Evolutionary conservation across 805 yeast species (phyloP), one percentile per base, ranked within the genome.

Genomic region (Candida berthetii): DNA sequence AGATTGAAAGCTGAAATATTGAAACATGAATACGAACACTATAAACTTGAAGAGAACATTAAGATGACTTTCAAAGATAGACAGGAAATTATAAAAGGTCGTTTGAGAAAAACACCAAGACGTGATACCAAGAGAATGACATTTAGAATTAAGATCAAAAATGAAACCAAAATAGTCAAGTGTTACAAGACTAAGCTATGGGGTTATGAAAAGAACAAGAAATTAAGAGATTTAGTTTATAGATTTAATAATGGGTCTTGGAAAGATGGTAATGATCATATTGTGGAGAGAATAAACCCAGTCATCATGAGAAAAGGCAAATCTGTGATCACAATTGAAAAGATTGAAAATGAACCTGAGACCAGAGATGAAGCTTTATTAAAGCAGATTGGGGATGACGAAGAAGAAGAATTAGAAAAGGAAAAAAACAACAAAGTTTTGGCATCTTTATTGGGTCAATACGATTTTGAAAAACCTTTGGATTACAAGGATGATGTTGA

Each of bases 161-260:
- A 82, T 7, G 73, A 62, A 36, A 62, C 77, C 40, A 80, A 76
- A 59, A 67, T 68, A 5, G 62, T 84, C 42, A 76, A 76, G 50
- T 68, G 82, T 49, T 74, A 72, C 51, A 88, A 89, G 63, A 78
- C 82, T 27, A 89, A 89, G 57, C 71, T 93, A 33, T 91, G 99
- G 99, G 98, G 98, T 3, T 72, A 78, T 46, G 89, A 85, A 49
- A 85, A 85, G 64, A 72, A 76, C 47, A 82, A 75, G 52, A 66
- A 71, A 3, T 58, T 71, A 3, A 70, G 72, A 28, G 93, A 83
- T 50, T 67, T 89, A 49, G 85, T 82, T 0, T 74, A 69, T 61
- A 66, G 68, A 41, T 90, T 76, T 57, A 66, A 61, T 9, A 74
- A 81, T 46, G 85, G 84, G 0, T 74, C 71, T 36, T 88, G 96